A percentile compares a stretch with the other conserved stretches of the same genome.
Conservation (phyloP, 2,329 filamentous ascomycete genomes). For the Monosporascus ibericus region DNA sequence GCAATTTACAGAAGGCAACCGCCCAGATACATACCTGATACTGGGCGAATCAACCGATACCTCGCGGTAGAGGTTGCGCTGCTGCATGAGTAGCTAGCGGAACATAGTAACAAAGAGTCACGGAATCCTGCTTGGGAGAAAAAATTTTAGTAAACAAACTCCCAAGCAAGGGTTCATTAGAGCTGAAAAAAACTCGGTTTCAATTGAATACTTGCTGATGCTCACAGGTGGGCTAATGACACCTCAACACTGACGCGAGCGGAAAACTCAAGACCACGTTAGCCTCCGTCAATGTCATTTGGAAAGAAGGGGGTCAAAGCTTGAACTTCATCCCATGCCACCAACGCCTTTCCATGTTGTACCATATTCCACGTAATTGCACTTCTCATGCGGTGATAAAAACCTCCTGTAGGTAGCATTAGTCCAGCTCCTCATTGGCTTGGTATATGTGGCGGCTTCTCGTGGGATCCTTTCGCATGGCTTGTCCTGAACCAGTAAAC, state of each 20-base stretch:
- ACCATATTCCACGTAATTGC: slow-evolving; percentile 6
- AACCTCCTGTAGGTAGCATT: slow-evolving; percentile 29
- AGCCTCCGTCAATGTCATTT: slow-evolving; percentile 24
- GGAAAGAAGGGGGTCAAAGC: slow-evolving; percentile 27
- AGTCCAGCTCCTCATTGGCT: slow-evolving; percentile 67
- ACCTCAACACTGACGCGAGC: slow-evolving; percentile 7
- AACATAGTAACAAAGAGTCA: neutral
- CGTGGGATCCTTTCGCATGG: slow-evolving; percentile 88
- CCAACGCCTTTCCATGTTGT: slow-evolving; percentile 10
- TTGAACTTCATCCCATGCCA: slow-evolving; percentile 17
- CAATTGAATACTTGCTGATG: neutral
- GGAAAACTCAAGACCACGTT: slow-evolving; percentile 22
- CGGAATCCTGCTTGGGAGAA: neutral
- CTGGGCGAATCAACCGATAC: neutral
- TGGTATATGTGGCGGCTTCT: slow-evolving; percentile 82
- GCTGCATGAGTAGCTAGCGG: neutral
- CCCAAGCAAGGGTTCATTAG: neutral
- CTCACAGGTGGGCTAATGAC: neutral
- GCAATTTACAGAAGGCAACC: neutral
- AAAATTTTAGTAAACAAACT: neutral
- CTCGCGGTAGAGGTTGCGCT: neutral
- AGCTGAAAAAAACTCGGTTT: neutral
- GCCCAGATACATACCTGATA: neutral
- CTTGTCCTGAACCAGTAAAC: slow-evolving; percentile 90
- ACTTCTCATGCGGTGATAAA: slow-evolving; percentile 4